Percentiles rank a stretch among this genome's conserved stretches.
Conservation (phyloP, 2,329 filamentous ascomycete genomes). For the Hypomyces rosellus region DNA sequence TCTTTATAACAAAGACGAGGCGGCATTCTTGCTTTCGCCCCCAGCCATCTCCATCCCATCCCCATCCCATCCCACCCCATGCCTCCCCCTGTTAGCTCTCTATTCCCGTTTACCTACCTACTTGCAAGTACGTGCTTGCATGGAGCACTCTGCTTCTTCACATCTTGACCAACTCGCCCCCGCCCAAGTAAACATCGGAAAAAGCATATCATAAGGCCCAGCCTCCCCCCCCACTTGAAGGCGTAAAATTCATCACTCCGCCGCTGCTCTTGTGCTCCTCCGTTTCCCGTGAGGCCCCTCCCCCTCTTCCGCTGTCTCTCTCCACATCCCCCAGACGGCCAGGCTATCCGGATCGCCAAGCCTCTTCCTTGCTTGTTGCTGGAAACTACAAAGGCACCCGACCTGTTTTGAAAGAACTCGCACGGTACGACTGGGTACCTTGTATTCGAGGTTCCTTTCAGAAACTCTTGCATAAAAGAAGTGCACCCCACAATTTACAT, state of each 20-base stretch:
- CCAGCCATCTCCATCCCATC: too few relatives aligned
- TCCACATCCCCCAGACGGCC: slow-evolving; percentile 10
- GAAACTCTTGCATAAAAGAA: too few relatives aligned
- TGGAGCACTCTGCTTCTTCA: background rate
- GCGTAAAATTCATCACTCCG: background rate
- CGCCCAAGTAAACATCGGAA: too few relatives aligned
- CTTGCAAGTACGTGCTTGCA: too few relatives aligned
- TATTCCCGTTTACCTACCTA: too few relatives aligned
- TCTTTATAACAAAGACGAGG: too few relatives aligned
- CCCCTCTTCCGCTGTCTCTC: slow-evolving; percentile 2
- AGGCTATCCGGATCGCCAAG: slow-evolving; percentile 13
- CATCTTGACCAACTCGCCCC: background rate
- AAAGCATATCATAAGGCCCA: slow-evolving; percentile 1
- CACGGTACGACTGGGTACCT: slow-evolving; percentile 8
- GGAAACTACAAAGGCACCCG: too few relatives aligned
- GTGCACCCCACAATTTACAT: too few relatives aligned
- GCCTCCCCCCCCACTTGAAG: background rate
- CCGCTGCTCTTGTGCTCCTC: slow-evolving; percentile 2
- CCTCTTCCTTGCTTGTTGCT: background rate
- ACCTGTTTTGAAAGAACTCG: background rate
- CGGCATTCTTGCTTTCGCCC: too few relatives aligned
- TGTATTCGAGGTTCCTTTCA: background rate
- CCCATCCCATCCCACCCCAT: too few relatives aligned
- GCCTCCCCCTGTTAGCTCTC: too few relatives aligned
- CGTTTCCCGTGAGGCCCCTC: slow-evolving; percentile 3